Base-by-base conservation (phyloP, 2,329 filamentous ascomycete species). In the Hypocrella siamensis region DNA sequence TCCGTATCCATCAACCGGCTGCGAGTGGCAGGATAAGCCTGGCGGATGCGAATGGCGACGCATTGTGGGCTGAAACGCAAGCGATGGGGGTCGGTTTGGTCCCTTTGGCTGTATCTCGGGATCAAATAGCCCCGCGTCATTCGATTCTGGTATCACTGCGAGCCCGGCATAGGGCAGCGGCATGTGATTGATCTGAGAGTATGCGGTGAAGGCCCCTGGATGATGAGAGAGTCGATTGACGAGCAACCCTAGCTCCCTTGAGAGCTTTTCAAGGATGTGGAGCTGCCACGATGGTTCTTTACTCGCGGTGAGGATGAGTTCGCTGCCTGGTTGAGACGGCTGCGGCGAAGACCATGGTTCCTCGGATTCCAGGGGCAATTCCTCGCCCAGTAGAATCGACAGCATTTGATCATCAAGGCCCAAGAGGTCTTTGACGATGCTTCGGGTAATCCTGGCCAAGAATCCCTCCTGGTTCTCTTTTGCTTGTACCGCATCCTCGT, bases 391-490 rank as follows among this genome's bases (percentile, higher is more conserved):
- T 7, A 98, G 75, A 31, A 94, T 75, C 0, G 81, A 81, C 7
- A 98, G 66, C 15, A 90, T 63, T 31, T 72, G 70, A 40, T 94
- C 84, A 44, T 96, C 86, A 34, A 98, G 80, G 7, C 88, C 88
- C 49, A 96, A 80, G 27, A 98, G 59, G 48, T 94, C 85, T 32
- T 76, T 73, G 43, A 98, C 84, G 18, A 96, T 79, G 45, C 77
- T 83, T 35, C 80, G 73, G 3, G 88, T 93, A 31, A 96, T 72
- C 9, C 79, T 71, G 38, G 76, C 75, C 73, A 84, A 83, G 41
- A 92, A 70, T 1, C 79, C 76, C 40, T 84, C 75, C 26, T 65
- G 61, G 19, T 72, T 64, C 4, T 61, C 56, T 28, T 60, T 55
- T 1, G 54, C 51, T 5, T 61, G 53, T 10, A 56, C 46, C 2